Conservation (phyloP, 176 grass and related monocot species). For the Phoenix dactylifera region DNA sequence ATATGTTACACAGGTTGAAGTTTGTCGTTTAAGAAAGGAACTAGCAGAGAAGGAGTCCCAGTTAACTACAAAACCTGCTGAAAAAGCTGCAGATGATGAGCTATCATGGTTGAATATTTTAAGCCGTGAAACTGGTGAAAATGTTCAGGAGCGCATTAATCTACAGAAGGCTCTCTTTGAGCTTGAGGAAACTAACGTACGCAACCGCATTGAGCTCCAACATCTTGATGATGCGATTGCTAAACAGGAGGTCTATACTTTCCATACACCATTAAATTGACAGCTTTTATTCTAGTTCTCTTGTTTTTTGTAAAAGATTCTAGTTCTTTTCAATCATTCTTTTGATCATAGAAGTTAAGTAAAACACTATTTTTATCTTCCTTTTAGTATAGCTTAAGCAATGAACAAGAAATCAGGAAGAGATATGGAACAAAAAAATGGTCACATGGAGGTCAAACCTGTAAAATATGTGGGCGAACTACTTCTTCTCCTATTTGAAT, state of each 20-base stretch:
- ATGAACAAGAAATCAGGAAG: no score
- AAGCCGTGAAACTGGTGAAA: constrained; percentile 88
- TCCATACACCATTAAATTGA: not conserved
- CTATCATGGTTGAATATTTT: constrained; percentile 91
- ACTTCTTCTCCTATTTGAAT: no score
- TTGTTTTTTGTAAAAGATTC: no score
- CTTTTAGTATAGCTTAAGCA: no score
- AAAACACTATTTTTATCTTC: no score
- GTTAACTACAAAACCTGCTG: constrained; percentile 66
- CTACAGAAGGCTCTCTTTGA: constrained; percentile 98
- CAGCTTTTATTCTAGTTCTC: no score
- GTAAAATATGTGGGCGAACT: no score
- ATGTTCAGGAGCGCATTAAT: constrained; percentile 98
- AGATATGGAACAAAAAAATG: no score
- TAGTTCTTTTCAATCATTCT: no score
- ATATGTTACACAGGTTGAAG: constrained; percentile 61
- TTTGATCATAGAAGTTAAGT: no score
- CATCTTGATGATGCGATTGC: constrained; percentile 88
- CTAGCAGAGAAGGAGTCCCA: constrained; percentile 92
- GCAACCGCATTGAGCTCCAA: constrained; percentile 77
- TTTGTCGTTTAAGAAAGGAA: constrained; percentile 72
- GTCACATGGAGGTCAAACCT: no score
- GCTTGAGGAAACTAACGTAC: constrained; percentile 92
- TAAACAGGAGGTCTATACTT: constrained; percentile 49
- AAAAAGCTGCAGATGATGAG: constrained; percentile 73